Percentiles rank a stretch among this genome's conserved stretches.
Evolutionary conservation across 2,329 filamentous ascomycete species (phyloP).

Genomic region (Pleurostoma richardsiae): DNA sequence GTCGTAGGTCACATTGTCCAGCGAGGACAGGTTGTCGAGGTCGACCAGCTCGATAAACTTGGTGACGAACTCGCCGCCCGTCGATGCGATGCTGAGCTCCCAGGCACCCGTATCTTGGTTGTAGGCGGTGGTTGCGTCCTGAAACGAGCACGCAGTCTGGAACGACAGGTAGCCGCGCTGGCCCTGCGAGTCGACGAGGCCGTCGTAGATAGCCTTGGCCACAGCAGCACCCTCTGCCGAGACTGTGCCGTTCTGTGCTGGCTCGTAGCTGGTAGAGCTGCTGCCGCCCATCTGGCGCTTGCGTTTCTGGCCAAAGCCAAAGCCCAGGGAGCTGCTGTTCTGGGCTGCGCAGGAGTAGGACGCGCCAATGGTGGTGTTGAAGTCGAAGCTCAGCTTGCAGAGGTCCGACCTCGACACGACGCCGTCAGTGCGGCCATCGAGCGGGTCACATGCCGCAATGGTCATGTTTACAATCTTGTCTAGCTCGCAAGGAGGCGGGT

Average conservation of each 20-base stretch:
- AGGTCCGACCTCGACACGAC: constrained; percentile 36
- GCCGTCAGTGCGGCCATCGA: constrained; percentile 50
- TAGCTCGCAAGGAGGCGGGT: constrained; percentile 37
- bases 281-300: constrained; percentile 15
- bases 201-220: constrained; percentile 25
- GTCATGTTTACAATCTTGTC: constrained; percentile 48
- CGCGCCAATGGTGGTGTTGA: constrained; percentile 22
- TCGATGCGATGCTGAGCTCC: constrained; percentile 16
- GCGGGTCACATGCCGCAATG: constrained; percentile 46
- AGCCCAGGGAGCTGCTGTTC: constrained; percentile 14
- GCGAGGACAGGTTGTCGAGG: constrained; percentile 13
- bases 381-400: constrained; percentile 26
- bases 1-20: constrained; percentile 20
- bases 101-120: constrained; percentile 23
- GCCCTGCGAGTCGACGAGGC: constrained; percentile 24
- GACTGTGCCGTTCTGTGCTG: constrained; percentile 27
- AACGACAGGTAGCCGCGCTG: constrained; percentile 28
- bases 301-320: constrained; percentile 13
- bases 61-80: constrained; percentile 7
- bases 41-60: constrained; percentile 7
- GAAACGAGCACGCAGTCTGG: constrained; percentile 24
- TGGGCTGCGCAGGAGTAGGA: constrained; percentile 24
- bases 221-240: constrained; percentile 26
- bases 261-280: constrained; percentile 11
- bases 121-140: constrained; percentile 23